Evolutionary conservation across 2,329 filamentous ascomycete species (phyloP).

Genomic region (Xylariaceae sp.): DNA sequence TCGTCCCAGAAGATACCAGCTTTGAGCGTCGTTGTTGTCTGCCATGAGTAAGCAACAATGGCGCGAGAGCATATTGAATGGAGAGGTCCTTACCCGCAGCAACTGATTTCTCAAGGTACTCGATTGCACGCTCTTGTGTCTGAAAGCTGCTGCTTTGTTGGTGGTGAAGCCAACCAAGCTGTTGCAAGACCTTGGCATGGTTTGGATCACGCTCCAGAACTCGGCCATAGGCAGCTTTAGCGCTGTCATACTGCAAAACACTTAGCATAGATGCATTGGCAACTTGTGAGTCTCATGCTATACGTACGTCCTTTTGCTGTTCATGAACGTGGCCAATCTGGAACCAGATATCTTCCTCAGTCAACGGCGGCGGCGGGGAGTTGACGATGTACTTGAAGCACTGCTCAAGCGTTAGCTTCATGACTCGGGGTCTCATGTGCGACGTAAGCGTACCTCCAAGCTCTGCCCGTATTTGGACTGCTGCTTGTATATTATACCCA

Average conservation of each 20-base stretch:
- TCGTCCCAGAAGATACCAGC: slow-evolving; percentile 94
- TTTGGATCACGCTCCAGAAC: slow-evolving; percentile 92
- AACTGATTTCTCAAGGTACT: slow-evolving; percentile 96
- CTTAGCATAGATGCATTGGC: slow-evolving; percentile 26
- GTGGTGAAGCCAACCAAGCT: slow-evolving; percentile 95
- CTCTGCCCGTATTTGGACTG: slow-evolving; percentile 91
- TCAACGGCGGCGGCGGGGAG: slow-evolving; percentile 85
- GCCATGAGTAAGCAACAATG: slow-evolving; percentile 29
- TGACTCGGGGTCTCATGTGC: neutral
- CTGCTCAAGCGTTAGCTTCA: slow-evolving; percentile 42
- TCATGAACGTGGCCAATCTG: slow-evolving; percentile 99
- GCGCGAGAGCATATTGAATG: slow-evolving; percentile 3
- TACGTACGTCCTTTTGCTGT: slow-evolving; percentile 92
- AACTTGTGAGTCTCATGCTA: slow-evolving; percentile 18
- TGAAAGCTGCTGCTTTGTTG: slow-evolving; percentile 88
- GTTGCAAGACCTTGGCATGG: slow-evolving; percentile 96
- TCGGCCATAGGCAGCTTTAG: slow-evolving; percentile 85
- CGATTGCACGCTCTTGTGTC: slow-evolving; percentile 93
- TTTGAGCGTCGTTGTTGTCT: slow-evolving; percentile 95
- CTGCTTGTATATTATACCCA: slow-evolving; percentile 99
- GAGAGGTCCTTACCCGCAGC: slow-evolving; percentile 63
- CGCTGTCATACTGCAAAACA: slow-evolving; percentile 72
- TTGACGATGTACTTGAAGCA: slow-evolving; percentile 98
- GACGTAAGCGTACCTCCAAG: slow-evolving; percentile 63
- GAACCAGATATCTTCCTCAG: slow-evolving; percentile 99